phyloP scores from a whole-genome alignment of 352 stramenopile genomes.

The Phytopythium cucurbitacearum region DNA sequence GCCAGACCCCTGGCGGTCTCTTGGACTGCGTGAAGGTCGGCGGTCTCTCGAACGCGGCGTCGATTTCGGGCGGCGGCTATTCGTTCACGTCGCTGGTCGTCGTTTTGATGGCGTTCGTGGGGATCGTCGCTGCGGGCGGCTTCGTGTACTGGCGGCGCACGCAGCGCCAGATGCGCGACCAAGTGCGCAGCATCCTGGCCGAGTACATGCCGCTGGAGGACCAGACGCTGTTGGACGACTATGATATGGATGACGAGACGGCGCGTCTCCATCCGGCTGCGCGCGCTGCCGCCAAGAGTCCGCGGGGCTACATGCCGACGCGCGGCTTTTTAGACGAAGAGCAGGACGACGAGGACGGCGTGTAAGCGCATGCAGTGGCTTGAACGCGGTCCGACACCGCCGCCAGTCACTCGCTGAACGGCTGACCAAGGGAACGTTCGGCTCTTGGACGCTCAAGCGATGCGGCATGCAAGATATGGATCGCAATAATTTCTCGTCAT shows the following conservation, averaged over 20 bases:
- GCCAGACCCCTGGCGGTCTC: constrained; percentile 55
- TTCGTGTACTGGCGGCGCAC: constrained; percentile 92
- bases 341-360: constrained; percentile 68
- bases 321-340: constrained; percentile 81
- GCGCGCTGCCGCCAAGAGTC: constrained; percentile 72
- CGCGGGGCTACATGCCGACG: constrained; percentile 81
- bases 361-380: constrained; percentile 26
- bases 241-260: constrained; percentile 49
- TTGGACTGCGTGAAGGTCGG: constrained; percentile 71
- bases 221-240: constrained; percentile 62
- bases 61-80: constrained; percentile 48
- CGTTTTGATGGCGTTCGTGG: constrained; percentile 82
- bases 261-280: constrained; percentile 61
- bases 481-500: no score
- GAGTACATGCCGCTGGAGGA: constrained; percentile 97
- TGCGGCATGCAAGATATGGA: no score
- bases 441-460: no score
- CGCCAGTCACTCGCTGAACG: no score
- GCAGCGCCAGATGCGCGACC: constrained; percentile 92
- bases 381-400: no score
- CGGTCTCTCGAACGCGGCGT: constrained; percentile 57
- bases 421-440: no score
- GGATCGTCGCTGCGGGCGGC: constrained; percentile 60
- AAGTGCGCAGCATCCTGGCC: constrained; percentile 94
- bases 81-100: constrained; percentile 82